Evolutionary conservation across 768 basidiomycete genomes (phyloP), one percentile per base, ranked within the genome.

Genomic region (Boletus subcaerulescens): DNA sequence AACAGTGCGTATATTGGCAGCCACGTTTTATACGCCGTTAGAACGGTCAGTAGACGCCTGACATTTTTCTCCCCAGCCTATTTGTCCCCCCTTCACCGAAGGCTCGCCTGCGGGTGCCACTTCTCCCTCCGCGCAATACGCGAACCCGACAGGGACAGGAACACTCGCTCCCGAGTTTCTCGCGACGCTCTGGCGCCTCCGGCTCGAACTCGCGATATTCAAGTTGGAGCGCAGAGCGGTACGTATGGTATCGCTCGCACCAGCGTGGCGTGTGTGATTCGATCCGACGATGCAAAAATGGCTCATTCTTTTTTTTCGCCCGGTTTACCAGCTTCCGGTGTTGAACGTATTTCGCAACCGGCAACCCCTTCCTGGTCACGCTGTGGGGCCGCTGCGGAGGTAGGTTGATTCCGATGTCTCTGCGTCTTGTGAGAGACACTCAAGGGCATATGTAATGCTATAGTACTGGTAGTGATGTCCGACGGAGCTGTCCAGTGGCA

Each of bases 181-280:
- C n/a, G 56, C 46, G 11, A 53, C 47, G 11, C 52, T 65, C 15
- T 65, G 64, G 64, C 49, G 46, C 38, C 14, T 57, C 40, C 56
- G 58, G 6, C 58, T 66, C 26, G 55, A 63, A 32, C 45, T 55
- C 3, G 64, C 56, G 5, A 58, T 66, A 45, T 65, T 60, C 52
- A 18, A 43, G 29, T 32, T 66, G 4, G 64, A 66, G n/a, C 61
- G 64, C 35, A 60, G 52, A 56, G 61, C 53, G 54, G 64, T 66
- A 49, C 11, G 64, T 66, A 42, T 24, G 3, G 14, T 24, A 40
- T 32, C 13, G 22, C 17, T 45, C 3, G n/a, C 13, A 12, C 36
- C 26, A 18, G 26, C 15, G 22, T 42, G 46, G 36, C 35, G 44
- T n/a, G 42, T 17, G 20, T 45, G 31, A n/a, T 45, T 14, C 36